phyloP scores from a whole-genome alignment of 352 stramenopile species.

The Globisporangium irregulare region DNA sequence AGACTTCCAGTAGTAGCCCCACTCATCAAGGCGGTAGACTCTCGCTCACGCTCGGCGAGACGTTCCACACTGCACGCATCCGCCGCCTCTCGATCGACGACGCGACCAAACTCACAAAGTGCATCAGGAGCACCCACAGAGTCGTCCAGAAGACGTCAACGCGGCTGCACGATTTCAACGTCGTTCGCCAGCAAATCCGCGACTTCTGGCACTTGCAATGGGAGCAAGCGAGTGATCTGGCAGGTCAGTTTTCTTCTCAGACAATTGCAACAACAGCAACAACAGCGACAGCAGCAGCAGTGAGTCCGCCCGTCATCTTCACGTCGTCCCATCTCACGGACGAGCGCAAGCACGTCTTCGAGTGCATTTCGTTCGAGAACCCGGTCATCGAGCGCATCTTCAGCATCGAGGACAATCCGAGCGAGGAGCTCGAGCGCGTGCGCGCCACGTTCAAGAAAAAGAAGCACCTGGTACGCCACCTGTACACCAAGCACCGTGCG shows the following conservation, averaged over 20 bases:
- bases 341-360: slow-evolving; percentile 45
- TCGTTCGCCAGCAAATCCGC: slow-evolving; percentile 26
- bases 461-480: slow-evolving; percentile 43
- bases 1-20: neutral
- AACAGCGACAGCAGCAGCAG: neutral
- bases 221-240: slow-evolving; percentile 46
- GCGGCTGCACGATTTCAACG: slow-evolving; percentile 35
- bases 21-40: neutral
- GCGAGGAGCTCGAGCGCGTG: slow-evolving; percentile 43
- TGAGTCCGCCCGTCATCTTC: neutral
- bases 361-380: slow-evolving; percentile 62
- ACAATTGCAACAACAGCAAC: slow-evolving; percentile 4
- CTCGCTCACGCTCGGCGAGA: slow-evolving; percentile 29
- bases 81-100: slow-evolving; percentile 31
- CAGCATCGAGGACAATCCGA: slow-evolving; percentile 49
- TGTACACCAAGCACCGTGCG: slow-evolving; percentile 49
- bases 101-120: slow-evolving; percentile 27
- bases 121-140: slow-evolving; percentile 32
- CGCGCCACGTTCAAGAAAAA: slow-evolving; percentile 46
- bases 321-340: slow-evolving; percentile 20
- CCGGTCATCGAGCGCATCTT: slow-evolving; percentile 52
- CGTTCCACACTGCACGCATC: slow-evolving; percentile 41
- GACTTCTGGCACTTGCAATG: slow-evolving; percentile 47
- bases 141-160: slow-evolving; percentile 27
- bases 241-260: slow-evolving; percentile 29